A percentile compares a stretch with the other conserved stretches of the same genome.
Conservation (phyloP, 2,329 filamentous ascomycete species). For the Allantophomopsis lycopodina region DNA sequence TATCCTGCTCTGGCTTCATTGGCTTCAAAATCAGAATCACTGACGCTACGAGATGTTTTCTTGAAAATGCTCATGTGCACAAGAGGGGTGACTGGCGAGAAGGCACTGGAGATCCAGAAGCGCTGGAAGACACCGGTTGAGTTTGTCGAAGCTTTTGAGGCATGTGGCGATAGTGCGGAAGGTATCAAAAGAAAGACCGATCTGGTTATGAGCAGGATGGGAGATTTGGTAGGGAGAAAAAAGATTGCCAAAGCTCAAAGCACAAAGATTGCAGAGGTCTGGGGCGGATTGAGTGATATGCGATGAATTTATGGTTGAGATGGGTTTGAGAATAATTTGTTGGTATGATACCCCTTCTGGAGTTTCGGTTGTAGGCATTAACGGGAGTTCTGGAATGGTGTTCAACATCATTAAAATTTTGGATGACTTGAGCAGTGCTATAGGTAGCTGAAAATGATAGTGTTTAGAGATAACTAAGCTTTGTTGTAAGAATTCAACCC, state of each 20-base stretch:
- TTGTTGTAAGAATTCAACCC: too few species aligned
- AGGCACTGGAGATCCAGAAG: slow-evolving; percentile 67
- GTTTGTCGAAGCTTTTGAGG: slow-evolving; percentile 56
- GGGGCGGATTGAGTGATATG: slow-evolving; percentile 32
- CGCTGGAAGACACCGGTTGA: slow-evolving; percentile 63
- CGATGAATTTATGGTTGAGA: too few species aligned
- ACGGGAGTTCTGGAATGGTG: too few species aligned
- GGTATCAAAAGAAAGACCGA: slow-evolving; percentile 42
- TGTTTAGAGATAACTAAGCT: too few species aligned
- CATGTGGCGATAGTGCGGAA: slow-evolving; percentile 26
- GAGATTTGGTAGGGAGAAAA: slow-evolving; percentile 48
- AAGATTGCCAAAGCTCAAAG: slow-evolving; percentile 54
- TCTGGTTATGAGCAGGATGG: slow-evolving; percentile 43
- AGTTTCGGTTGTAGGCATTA: too few species aligned
- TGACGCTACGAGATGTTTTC: slow-evolving; percentile 62
- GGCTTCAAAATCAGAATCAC: slow-evolving; percentile 60
- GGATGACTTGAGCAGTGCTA: too few species aligned
- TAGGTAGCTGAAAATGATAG: too few species aligned
- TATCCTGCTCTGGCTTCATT: slow-evolving; percentile 60
- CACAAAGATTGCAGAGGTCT: slow-evolving; percentile 57
- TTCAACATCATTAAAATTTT: too few species aligned
- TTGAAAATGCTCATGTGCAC: slow-evolving; percentile 82
- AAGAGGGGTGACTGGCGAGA: slow-evolving; percentile 61
- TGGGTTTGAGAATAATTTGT: too few species aligned
- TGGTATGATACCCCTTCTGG: too few species aligned